These are phyloP conservation scores for Mycena rosella DNA, from an alignment of 768 basidiomycete species.

Conservation along the genomic window DNA sequence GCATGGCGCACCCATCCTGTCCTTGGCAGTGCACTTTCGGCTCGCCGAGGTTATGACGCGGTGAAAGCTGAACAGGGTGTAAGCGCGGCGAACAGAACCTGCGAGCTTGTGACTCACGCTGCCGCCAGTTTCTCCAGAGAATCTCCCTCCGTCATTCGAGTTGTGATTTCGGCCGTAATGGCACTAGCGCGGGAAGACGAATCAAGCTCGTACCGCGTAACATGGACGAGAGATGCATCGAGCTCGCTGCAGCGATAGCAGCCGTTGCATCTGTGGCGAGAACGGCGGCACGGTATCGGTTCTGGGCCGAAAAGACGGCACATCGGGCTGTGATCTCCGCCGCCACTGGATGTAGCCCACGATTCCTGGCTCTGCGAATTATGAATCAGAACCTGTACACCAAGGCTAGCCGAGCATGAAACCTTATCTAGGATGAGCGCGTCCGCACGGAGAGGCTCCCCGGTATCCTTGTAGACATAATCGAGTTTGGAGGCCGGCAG, in stretches of 20 bases:
- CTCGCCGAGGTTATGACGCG: neutral
- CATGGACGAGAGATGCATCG: neutral
- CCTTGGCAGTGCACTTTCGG: neutral
- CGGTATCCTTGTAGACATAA: neutral
- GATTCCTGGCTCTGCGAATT: neutral
- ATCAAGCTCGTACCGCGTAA: neutral
- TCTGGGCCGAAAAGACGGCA: neutral
- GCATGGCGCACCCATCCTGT: neutral
- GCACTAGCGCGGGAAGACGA: neutral
- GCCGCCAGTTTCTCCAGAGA: neutral
- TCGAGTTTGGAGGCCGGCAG: constrained; percentile 1
- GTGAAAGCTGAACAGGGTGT: neutral
- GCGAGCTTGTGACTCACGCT: neutral
- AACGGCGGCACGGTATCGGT: neutral
- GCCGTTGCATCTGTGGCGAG: neutral
- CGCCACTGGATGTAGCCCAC: neutral
- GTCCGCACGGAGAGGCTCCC: neutral
- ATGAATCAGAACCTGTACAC: neutral
- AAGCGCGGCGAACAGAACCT: neutral
- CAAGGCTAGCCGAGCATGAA: neutral
- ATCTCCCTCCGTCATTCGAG: neutral
- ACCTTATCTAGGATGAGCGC: neutral
- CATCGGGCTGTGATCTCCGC: neutral
- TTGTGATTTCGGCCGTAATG: neutral
- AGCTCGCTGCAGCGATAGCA: constrained; percentile 3